Conservation (phyloP, 2,329 filamentous ascomycete species). For the Neonectria neomacrospora region DNA sequence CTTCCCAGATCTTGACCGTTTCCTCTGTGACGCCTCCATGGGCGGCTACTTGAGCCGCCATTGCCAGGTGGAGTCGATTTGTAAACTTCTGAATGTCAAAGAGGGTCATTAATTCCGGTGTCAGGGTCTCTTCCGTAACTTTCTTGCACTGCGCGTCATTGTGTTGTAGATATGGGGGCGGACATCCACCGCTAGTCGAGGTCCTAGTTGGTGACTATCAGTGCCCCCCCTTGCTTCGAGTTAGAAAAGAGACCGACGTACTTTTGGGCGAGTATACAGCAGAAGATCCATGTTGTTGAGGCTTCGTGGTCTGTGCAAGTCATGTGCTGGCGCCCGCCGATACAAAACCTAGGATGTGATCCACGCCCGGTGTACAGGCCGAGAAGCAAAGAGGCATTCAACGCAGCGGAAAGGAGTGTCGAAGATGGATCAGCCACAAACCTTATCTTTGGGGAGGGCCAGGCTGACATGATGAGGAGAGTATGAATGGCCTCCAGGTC, state of each 20-base stretch:
- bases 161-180: slow-evolving; percentile 62
- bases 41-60: slow-evolving; percentile 59
- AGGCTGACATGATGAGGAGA: slow-evolving; percentile 61
- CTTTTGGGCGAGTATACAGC: slow-evolving; percentile 64
- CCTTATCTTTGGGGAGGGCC: slow-evolving; percentile 62
- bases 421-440: slow-evolving; percentile 63
- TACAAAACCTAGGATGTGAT: slow-evolving; percentile 60
- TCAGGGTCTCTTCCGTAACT: slow-evolving; percentile 53
- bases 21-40: slow-evolving; percentile 59
- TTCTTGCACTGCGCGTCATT: slow-evolving; percentile 57
- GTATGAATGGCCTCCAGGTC: slow-evolving; percentile 62
- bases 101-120: slow-evolving; percentile 55
- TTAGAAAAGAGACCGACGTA: slow-evolving; percentile 34
- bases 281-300: slow-evolving; percentile 63
- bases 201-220: slow-evolving; percentile 31
- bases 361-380: slow-evolving; percentile 65
- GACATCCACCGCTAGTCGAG: slow-evolving; percentile 57
- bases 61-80: slow-evolving; percentile 60
- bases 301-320: slow-evolving; percentile 63
- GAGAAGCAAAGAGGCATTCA: slow-evolving; percentile 60
- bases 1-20: slow-evolving; percentile 60
- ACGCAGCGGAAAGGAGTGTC: slow-evolving; percentile 58
- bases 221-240: neutral
- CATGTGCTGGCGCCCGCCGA: slow-evolving; percentile 56
- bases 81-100: slow-evolving; percentile 63